phyloP scores from a whole-genome alignment of 208 protist species.

The Crithidia acanthocephali region DNA sequence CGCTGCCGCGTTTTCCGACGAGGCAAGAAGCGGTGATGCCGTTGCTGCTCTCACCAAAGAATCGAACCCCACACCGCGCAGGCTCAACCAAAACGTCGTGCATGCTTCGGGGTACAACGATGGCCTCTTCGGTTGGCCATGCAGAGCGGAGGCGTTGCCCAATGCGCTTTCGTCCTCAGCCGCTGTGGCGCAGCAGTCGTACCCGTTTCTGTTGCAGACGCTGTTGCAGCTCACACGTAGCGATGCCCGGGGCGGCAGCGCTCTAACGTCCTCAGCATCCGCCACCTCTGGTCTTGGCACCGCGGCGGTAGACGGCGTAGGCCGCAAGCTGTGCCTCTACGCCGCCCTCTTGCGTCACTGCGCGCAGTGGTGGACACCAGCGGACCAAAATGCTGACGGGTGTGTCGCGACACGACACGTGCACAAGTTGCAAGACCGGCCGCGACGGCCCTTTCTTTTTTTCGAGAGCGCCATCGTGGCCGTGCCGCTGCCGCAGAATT shows the following conservation, averaged over 20 bases:
- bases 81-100: too few species aligned
- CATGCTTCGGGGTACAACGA: too few species aligned
- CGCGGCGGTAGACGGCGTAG: constrained; percentile 25
- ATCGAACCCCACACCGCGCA: too few species aligned
- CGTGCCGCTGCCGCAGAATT: background rate
- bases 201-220: constrained; percentile 10
- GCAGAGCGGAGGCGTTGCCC: background rate
- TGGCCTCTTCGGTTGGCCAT: too few species aligned
- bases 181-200: background rate
- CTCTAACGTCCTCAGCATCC: background rate
- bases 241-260: background rate
- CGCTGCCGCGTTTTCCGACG: background rate
- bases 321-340: constrained; percentile 20
- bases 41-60: background rate
- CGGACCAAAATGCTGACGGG: background rate
- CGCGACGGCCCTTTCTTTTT: constrained; percentile 11
- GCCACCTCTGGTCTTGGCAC: background rate
- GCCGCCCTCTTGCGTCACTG: constrained; percentile 21
- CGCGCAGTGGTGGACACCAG: constrained; percentile 25
- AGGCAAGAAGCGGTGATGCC: background rate
- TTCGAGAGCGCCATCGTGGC: constrained; percentile 7
- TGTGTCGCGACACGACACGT: background rate
- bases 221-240: constrained; percentile 21
- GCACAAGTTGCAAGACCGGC: background rate
- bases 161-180: background rate